Evolutionary conservation across 257 asterid species (phyloP), one percentile per base, ranked within the genome.

Genomic region (Solanum pennellii): DNA sequence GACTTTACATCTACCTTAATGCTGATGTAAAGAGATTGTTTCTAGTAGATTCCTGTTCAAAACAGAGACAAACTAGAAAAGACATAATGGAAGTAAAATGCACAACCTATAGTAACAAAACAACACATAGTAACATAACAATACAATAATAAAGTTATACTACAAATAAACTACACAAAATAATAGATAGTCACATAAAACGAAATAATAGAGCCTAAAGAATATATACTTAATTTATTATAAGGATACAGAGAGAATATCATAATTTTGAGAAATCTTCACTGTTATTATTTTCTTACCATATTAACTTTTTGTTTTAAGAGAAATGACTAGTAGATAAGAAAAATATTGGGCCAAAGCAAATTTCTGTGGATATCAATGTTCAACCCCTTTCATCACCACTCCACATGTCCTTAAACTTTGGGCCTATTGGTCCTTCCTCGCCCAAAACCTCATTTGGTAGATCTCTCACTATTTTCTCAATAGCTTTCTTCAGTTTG

Each of bases 361-460:
- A 33, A 83, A 18, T 20, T 12, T 74, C 14, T 83, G 5, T 20
- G 23, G 45, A 83, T 65, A 65, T 14, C 71, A 20, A 83, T 83
- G 45, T 65, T 76, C 83, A 79, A 42, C 77, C 72, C 68, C 89
- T 87, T 91, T 91, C 91, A 60, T 91, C 93, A 45, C 84, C 87
- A 27, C 33, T 89, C 93, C 93, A 91, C 65, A 49, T 89, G 44
- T 59, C 86, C 74, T 91, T 91, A 72, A 86, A 71, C 86, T 89
- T 91, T 12, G 93, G 93, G 7, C 93, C 93, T 42, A 25, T 68
- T 12, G 91, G 93, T 49, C 93, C 91, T 47, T 86, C 87, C 80
- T 89, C 90, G 3, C 93, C 93, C 25, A 76, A 83, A 29, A 89
- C 71, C 84, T 89, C 91, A 69, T 39, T 14, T 20, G 93, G 93